phyloP scores from a whole-genome alignment of 2,329 filamentous ascomycete genomes.

The Pseudopyricularia javanii region DNA sequence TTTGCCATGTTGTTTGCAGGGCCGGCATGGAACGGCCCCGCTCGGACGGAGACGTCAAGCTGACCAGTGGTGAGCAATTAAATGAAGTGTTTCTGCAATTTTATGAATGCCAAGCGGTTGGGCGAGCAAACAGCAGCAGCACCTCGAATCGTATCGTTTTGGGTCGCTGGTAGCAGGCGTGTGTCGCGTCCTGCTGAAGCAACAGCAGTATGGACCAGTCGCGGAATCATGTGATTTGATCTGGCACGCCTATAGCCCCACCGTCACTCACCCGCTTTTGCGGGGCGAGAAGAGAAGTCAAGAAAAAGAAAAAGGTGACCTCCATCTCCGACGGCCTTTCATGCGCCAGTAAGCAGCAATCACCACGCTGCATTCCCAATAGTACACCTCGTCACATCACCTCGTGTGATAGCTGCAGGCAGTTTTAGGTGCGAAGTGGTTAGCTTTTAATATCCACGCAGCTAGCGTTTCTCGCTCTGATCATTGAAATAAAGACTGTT shows the following conservation, averaged over 20 bases:
- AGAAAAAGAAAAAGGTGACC: too few species aligned
- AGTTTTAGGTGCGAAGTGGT: too few species aligned
- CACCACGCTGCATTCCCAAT: neutral
- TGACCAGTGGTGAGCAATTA: neutral
- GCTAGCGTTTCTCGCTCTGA: too few species aligned
- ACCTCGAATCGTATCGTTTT: neutral
- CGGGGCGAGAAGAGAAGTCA: too few species aligned
- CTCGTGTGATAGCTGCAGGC: neutral
- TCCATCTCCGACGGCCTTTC: too few species aligned
- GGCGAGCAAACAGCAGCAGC: neutral
- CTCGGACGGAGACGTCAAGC: neutral
- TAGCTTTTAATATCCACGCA: too few species aligned
- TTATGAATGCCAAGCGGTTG: neutral
- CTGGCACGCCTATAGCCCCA: too few species aligned
- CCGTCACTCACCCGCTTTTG: too few species aligned
- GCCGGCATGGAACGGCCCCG: neutral
- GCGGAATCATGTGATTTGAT: too few species aligned
- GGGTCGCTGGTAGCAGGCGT: neutral
- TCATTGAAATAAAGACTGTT: too few species aligned
- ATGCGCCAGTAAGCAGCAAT: neutral
- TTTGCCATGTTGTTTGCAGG: conserved; percentile 4
- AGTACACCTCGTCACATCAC: neutral
- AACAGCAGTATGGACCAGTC: neutral
- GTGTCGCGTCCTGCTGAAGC: neutral
- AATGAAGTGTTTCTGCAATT: neutral